Conservation (phyloP, 192 early-diverging fungal species). For the Coemansia sp. region DNA sequence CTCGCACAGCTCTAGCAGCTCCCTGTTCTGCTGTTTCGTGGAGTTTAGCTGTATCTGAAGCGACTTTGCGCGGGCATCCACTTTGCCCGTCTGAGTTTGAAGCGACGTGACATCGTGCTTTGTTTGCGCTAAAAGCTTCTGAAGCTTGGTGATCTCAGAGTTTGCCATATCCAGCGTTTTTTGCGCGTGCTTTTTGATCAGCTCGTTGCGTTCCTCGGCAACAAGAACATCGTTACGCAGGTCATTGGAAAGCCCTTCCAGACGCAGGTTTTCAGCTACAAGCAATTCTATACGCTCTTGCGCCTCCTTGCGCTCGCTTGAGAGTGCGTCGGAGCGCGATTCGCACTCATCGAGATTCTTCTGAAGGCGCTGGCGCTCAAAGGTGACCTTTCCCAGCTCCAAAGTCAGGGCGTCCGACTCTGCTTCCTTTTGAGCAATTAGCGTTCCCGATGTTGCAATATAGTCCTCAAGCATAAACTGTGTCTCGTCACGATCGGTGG, state of each 20-base stretch:
- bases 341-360: conserved; percentile 16
- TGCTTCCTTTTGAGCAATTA: conserved; percentile 29
- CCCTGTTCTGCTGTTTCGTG: conserved; percentile 31
- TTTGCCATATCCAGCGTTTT: conserved; percentile 42
- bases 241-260: conserved; percentile 18
- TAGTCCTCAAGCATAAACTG: conserved; percentile 39
- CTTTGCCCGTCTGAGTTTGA: conserved; percentile 10
- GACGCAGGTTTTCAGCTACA: conserved; percentile 22
- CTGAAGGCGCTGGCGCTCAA: conserved; percentile 37
- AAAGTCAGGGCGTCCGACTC: conserved; percentile 30
- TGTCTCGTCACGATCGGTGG: conserved; percentile 28
- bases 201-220: conserved; percentile 40
- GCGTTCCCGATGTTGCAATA: conserved; percentile 24
- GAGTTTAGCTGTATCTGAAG: conserved; percentile 42
- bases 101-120: conserved; percentile 8
- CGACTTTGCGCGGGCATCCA: conserved; percentile 25
- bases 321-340: conserved; percentile 1
- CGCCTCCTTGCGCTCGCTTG: conserved; percentile 19
- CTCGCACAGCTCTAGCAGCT: conserved; percentile 37
- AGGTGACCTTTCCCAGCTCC: conserved; percentile 33
- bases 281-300: conserved; percentile 16
- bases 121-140: conserved; percentile 8
- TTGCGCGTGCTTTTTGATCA: conserved; percentile 46
- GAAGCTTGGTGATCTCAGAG: conserved; percentile 31
- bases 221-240: conserved; percentile 37